Percentiles rank a stretch among this genome's conserved stretches.
phyloP scores from a whole-genome alignment of 371 early-diverging fungal species.

The Lichtheimia ornata region DNA sequence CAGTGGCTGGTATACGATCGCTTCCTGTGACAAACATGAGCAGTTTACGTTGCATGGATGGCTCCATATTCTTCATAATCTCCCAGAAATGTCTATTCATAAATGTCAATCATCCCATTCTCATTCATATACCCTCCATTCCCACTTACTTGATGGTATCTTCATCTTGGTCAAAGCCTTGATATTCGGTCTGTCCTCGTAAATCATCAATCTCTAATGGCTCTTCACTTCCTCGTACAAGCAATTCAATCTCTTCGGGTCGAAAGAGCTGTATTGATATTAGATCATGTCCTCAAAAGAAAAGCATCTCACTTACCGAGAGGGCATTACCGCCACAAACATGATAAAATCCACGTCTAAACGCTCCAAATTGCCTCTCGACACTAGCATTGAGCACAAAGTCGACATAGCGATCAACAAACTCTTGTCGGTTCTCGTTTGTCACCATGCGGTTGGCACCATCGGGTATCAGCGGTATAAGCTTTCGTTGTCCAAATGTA shows the following conservation, averaged over 20 bases:
- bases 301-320: conserved; percentile 35
- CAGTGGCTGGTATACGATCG: conserved; percentile 94
- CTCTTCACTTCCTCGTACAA: conserved; percentile 91
- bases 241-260: conserved; percentile 95
- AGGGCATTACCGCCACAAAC: conserved; percentile 92
- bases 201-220: conserved; percentile 81
- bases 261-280: conserved; percentile 63
- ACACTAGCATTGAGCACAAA: conserved; percentile 80
- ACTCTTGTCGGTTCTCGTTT: conserved; percentile 70
- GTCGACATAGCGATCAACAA: conserved; percentile 82
- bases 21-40: conserved; percentile 97
- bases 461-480: conserved; percentile 69
- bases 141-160: conserved; percentile 51
- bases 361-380: conserved; percentile 84
- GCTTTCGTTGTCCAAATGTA: conserved; percentile 73
- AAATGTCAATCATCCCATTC: not conserved
- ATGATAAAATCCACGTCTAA: conserved; percentile 89
- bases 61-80: conserved; percentile 72
- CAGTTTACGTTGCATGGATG: conserved; percentile 75
- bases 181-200: conserved; percentile 79
- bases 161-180: conserved; percentile 69
- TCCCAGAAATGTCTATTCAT: conserved; percentile 81
- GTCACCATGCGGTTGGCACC: conserved; percentile 80
- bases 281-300: not conserved
- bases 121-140: not conserved